A percentile compares a stretch with the other conserved stretches of the same genome.
phyloP scores from a whole-genome alignment of 345 rosid genomes.

The Eucalyptus tenuipes region DNA sequence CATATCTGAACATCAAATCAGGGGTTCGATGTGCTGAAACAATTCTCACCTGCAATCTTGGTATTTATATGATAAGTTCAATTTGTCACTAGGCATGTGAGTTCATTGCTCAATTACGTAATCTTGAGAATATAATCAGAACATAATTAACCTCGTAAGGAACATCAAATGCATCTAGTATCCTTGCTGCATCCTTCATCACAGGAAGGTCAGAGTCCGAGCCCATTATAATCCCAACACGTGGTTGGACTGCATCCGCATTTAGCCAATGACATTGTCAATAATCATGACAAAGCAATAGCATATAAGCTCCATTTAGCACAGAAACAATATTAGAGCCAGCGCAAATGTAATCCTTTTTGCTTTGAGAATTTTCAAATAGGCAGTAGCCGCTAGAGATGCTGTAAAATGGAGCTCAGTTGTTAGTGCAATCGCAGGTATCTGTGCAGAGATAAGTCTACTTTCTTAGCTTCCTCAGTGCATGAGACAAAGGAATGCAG shows the following conservation, averaged over 20 bases:
- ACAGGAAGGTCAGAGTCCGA: slow-evolving; percentile 96
- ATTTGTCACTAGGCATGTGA: background rate
- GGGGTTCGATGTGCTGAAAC: slow-evolving; percentile 95
- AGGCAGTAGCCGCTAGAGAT: background rate
- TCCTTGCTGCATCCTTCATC: slow-evolving; percentile 85
- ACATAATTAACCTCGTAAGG: slow-evolving; percentile 48
- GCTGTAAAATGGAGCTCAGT: background rate
- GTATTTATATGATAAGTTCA: background rate
- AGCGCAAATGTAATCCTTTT: background rate
- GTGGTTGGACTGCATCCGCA: slow-evolving; percentile 57
- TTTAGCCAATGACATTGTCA: background rate
- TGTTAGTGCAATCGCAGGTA: background rate
- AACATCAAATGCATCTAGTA: slow-evolving; percentile 56
- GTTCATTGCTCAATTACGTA: background rate
- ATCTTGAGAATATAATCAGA: background rate
- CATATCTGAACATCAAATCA: slow-evolving; percentile 80
- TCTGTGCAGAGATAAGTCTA: background rate
- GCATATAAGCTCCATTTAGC: background rate
- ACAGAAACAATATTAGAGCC: background rate
- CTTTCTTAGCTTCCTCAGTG: background rate
- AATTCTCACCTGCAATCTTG: slow-evolving; percentile 47
- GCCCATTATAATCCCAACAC: slow-evolving; percentile 92
- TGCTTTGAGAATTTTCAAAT: background rate
- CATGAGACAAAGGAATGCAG: background rate
- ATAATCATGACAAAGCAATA: background rate